A percentile compares a stretch with the other conserved stretches of the same genome.
Evolutionary conservation across 169 alveolate genomes (phyloP).

Genomic region (Plasmodium vivax): DNA sequence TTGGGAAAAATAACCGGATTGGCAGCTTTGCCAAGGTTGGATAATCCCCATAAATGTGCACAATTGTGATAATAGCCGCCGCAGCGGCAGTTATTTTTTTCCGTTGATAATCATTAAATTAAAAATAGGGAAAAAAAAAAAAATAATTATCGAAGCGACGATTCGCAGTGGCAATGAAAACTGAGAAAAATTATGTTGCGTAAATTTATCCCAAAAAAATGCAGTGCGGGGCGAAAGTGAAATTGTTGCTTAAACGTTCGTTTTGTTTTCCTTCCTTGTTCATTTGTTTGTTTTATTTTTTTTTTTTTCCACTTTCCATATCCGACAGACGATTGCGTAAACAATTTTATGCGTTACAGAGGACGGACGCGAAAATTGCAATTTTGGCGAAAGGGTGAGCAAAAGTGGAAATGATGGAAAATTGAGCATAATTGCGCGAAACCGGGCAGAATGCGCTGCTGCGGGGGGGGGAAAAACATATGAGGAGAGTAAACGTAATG

Average conservation of each 20-base stretch:
- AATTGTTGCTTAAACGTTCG: background rate
- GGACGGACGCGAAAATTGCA: background rate
- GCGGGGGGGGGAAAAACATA: background rate
- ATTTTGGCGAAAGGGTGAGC: background rate
- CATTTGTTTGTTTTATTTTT: too few relatives aligned
- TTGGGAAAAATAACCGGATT: background rate
- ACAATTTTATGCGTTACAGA: background rate
- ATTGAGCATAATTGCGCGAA: background rate
- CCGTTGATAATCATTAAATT: background rate
- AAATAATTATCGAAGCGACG: background rate
- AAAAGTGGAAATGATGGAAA: conserved; percentile 2
- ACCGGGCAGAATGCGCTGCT: background rate
- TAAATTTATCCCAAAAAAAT: background rate
- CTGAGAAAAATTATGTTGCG: background rate
- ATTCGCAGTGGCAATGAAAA: background rate
- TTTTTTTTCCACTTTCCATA: background rate
- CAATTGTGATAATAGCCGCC: background rate
- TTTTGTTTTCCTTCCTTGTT: background rate
- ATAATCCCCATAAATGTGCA: background rate
- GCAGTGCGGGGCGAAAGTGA: background rate
- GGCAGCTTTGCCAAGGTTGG: background rate
- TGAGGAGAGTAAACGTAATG: background rate
- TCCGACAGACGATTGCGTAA: background rate
- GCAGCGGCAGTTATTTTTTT: background rate
- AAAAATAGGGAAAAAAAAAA: background rate